These are phyloP conservation scores for Aureobasidium sp. DNA, from an alignment of 2,329 filamentous ascomycete species.

Conservation along the genomic window DNA sequence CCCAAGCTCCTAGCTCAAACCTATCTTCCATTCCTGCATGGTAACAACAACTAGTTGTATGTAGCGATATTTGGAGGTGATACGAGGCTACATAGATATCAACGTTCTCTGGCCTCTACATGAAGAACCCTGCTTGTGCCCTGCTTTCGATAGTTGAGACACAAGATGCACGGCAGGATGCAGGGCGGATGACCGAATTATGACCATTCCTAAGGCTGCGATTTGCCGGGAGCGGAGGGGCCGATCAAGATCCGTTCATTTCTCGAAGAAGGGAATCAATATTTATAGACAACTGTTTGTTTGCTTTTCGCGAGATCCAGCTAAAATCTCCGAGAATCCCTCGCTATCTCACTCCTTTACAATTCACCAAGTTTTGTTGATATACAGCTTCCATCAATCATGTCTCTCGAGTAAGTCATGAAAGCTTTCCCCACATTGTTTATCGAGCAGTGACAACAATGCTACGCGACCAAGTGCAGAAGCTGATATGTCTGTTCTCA, in stretches of 20 bases:
- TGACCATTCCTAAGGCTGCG: constrained; percentile 1
- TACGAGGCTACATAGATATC: not conserved
- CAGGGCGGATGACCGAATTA: constrained; percentile 6
- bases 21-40: not conserved
- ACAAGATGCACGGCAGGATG: not conserved
- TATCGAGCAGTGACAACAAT: not conserved
- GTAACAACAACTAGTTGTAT: not conserved
- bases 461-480: not conserved
- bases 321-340: not conserved
- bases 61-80: not conserved
- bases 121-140: not conserved
- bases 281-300: constrained; percentile 5
- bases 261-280: not conserved
- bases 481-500: constrained; percentile 1
- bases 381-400: constrained; percentile 1
- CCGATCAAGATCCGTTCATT: not conserved
- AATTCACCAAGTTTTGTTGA: not conserved
- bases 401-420: constrained; percentile 14
- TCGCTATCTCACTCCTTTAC: not conserved
- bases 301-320: not conserved
- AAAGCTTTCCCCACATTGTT: constrained; percentile 4
- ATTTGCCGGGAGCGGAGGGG: constrained; percentile 10
- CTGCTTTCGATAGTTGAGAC: not conserved
- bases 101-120: not conserved
- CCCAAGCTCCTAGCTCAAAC: not conserved